A percentile compares a stretch with the other conserved stretches of the same genome.
phyloP scores from a whole-genome alignment of 148 eudicot species.

The Cornus suecica region DNA sequence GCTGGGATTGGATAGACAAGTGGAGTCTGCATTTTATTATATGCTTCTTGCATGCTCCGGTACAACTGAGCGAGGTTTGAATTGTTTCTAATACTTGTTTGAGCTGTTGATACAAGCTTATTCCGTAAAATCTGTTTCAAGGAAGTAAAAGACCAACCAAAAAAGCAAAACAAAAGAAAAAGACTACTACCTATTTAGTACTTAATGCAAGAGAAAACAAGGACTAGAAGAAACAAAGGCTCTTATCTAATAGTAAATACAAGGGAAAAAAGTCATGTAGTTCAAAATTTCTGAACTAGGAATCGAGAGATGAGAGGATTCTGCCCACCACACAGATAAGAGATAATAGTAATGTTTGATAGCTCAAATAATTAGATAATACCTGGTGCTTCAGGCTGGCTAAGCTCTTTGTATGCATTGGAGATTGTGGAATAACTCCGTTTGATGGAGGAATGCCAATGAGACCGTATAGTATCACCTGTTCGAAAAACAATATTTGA shows the following conservation, averaged over 20 bases:
- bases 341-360: neutral
- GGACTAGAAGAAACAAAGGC: neutral
- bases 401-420: constrained; percentile 98
- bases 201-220: neutral
- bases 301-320: neutral
- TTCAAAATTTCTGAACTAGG: neutral
- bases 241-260: neutral
- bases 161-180: too few relatives aligned
- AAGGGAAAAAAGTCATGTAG: neutral
- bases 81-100: constrained; percentile 67
- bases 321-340: neutral
- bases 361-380: constrained; percentile 6
- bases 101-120: constrained; percentile 82
- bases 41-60: constrained; percentile 79
- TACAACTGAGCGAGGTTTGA: constrained; percentile 73
- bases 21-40: constrained; percentile 90
- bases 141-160: neutral
- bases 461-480: constrained; percentile 89
- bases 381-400: constrained; percentile 99
- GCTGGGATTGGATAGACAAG: constrained; percentile 81
- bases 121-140: constrained; percentile 74
- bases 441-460: constrained; percentile 96
- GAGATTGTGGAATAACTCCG: constrained; percentile 99
- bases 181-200: neutral
- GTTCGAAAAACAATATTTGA: constrained; percentile 4